These are phyloP conservation scores for Magnaporthales sp. DNA, from an alignment of 2,329 filamentous ascomycete genomes.

Conservation along the genomic window DNA sequence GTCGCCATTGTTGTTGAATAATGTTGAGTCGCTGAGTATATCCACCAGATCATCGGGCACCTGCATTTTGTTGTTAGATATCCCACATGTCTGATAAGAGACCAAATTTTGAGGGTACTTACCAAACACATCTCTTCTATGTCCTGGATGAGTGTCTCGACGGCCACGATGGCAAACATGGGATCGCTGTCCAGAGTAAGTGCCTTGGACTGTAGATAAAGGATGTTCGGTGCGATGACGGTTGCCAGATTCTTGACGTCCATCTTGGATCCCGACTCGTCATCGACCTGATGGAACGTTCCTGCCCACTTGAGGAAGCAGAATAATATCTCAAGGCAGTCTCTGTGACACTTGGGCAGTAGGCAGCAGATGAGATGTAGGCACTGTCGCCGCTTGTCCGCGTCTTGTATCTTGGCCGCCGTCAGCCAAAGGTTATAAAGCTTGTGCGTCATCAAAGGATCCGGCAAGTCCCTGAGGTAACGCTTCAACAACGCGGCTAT, in stretches of 20 bases:
- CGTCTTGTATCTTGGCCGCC: constrained; percentile 78
- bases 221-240: constrained; percentile 92
- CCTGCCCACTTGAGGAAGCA: constrained; percentile 96
- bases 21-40: constrained; percentile 71
- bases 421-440: constrained; percentile 85
- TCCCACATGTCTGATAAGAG: background rate
- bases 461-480: constrained; percentile 87
- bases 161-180: constrained; percentile 87
- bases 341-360: constrained; percentile 83
- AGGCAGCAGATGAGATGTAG: constrained; percentile 88
- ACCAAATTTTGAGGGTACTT: constrained; percentile 29
- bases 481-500: constrained; percentile 91
- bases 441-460: constrained; percentile 91
- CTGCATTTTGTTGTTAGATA: constrained; percentile 33
- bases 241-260: constrained; percentile 96
- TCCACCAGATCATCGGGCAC: constrained; percentile 87
- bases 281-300: constrained; percentile 94
- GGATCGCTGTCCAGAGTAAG: constrained; percentile 73
- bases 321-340: constrained; percentile 91
- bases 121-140: constrained; percentile 98
- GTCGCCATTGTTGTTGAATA: constrained; percentile 76
- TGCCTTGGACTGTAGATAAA: constrained; percentile 62
- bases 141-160: constrained; percentile 81
- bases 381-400: constrained; percentile 73
- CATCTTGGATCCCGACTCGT: constrained; percentile 97